A percentile compares a stretch with the other conserved stretches of the same genome.
These are phyloP conservation scores for Bifiguratus adelaidae DNA, from an alignment of 192 early-diverging fungal genomes.

Conservation along the genomic window DNA sequence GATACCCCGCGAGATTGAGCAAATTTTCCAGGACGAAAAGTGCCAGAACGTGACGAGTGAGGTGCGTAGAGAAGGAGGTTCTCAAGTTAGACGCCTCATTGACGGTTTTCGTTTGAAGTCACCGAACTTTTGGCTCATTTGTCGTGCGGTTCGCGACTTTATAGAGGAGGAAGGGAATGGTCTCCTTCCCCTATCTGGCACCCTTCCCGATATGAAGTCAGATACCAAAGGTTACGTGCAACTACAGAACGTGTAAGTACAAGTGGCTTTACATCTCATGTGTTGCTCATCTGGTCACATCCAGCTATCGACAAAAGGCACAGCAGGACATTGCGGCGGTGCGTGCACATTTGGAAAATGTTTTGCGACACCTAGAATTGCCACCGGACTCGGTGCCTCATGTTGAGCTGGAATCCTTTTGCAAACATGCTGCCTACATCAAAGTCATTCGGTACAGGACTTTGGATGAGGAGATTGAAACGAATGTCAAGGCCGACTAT, in stretches of 20 bases:
- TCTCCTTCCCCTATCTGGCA: conserved; percentile 71
- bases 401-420: conserved; percentile 65
- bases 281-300: background rate
- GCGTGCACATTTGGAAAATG: conserved; percentile 22
- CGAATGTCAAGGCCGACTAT: conserved; percentile 20
- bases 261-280: background rate
- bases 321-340: conserved; percentile 50
- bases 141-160: conserved; percentile 69
- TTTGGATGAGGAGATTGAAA: conserved; percentile 41
- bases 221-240: conserved; percentile 80
- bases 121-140: conserved; percentile 78
- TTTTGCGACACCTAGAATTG: conserved; percentile 34
- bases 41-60: conserved; percentile 36
- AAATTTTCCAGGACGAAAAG: conserved; percentile 42
- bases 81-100: background rate
- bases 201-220: conserved; percentile 95
- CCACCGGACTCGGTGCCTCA: conserved; percentile 41
- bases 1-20: conserved; percentile 32
- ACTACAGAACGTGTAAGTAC: conserved; percentile 68
- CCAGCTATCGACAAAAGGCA: conserved; percentile 73
- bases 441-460: conserved; percentile 56
- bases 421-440: conserved; percentile 68
- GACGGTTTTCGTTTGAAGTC: conserved; percentile 23
- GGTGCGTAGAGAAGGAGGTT: conserved; percentile 20
- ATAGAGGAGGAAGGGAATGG: conserved; percentile 59